These are phyloP conservation scores for Closterium sp. DNA, from an alignment of 139 green algal species.

Conservation along the genomic window DNA sequence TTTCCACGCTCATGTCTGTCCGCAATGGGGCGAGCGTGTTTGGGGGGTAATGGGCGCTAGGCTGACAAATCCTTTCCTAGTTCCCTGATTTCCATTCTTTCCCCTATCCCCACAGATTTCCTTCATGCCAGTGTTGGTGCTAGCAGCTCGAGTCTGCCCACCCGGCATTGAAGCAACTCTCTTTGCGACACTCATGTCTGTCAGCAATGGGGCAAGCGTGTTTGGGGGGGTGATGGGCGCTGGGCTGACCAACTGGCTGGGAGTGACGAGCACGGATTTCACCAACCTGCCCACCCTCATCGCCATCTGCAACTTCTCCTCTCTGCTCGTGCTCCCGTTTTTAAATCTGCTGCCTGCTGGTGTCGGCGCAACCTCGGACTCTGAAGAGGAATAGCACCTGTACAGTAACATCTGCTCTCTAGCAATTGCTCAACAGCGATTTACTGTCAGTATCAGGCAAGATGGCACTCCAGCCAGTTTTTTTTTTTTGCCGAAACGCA, in stretches of 20 bases:
- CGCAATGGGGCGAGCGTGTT: conserved; percentile 73
- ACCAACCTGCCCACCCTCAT: conserved; percentile 58
- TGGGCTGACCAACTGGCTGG: conserved; percentile 70
- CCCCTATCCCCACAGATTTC: conserved; percentile 64
- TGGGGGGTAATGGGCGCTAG: conserved; percentile 62
- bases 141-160: conserved; percentile 72
- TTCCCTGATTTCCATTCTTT: neutral
- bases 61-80: conserved; percentile 67
- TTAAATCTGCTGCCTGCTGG: conserved; percentile 59
- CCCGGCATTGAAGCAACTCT: conserved; percentile 89
- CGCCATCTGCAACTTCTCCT: conserved; percentile 61
- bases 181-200: conserved; percentile 93
- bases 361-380: neutral
- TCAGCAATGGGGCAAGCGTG: conserved; percentile 79
- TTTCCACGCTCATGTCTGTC: conserved; percentile 92
- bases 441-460: too few species aligned
- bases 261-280: conserved; percentile 74
- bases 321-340: conserved; percentile 63
- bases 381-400: neutral
- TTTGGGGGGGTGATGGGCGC: conserved; percentile 62
- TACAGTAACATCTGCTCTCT: neutral
- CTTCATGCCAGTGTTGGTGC: conserved; percentile 96
- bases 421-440: too few species aligned
- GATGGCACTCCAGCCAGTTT: too few species aligned
- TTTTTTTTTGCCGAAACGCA: too few species aligned